Percentiles rank a stretch among this genome's conserved stretches.
Conservation (phyloP, 1,139 yeast genomes). For the Magnusiomyces paraingens region DNA sequence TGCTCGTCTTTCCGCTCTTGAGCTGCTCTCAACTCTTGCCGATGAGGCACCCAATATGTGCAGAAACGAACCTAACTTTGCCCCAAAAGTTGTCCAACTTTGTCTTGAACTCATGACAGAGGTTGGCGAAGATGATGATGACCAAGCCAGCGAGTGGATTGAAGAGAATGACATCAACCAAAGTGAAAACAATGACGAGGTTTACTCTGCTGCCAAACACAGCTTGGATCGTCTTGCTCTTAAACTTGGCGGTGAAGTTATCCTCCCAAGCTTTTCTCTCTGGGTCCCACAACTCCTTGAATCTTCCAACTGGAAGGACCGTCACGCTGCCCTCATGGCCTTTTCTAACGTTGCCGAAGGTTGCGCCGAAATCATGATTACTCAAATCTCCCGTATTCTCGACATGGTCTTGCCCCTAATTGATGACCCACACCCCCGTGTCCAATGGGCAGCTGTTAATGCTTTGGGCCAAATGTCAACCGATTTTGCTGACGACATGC, state of each 20-base stretch:
- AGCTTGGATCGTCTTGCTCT: conserved; percentile 85
- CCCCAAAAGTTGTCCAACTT: conserved; percentile 63
- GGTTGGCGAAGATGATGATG: conserved; percentile 82
- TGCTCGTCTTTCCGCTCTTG: conserved; percentile 82
- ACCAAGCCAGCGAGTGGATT: conserved; percentile 76
- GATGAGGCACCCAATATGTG: conserved; percentile 97
- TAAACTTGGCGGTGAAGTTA: conserved; percentile 71
- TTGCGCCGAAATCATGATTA: conserved; percentile 79
- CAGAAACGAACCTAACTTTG: conserved; percentile 66
- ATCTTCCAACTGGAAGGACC: conserved; percentile 81
- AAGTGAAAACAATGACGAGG: conserved; percentile 80
- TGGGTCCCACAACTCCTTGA: conserved; percentile 76
- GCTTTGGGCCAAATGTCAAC: conserved; percentile 98
- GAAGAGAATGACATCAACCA: conserved; percentile 72
- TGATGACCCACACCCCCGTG: conserved; percentile 82
- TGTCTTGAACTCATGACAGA: conserved; percentile 87
- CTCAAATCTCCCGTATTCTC: conserved; percentile 72
- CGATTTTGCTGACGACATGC: conserved; percentile 86
- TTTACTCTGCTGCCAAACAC: conserved; percentile 89
- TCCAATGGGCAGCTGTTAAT: conserved; percentile 95
- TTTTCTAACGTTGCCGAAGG: conserved; percentile 96
- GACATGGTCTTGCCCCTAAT: conserved; percentile 80
- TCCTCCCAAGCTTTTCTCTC: conserved; percentile 82
- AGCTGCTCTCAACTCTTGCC: conserved; percentile 79
- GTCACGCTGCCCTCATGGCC: conserved; percentile 97